Evolutionary conservation across 768 basidiomycete species (phyloP).

Genomic region (Russula emetica): DNA sequence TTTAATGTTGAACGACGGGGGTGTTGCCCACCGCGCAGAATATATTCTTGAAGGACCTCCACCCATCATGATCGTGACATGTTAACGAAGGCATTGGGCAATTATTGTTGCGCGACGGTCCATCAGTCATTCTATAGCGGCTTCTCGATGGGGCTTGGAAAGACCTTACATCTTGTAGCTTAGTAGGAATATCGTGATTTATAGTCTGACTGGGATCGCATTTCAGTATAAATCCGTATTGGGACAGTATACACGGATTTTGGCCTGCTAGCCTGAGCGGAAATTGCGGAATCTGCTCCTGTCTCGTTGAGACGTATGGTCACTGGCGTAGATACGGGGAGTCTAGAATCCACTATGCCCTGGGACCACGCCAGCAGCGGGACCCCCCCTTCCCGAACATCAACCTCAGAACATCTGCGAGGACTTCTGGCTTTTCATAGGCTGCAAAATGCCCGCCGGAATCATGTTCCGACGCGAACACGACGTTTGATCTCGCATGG

Average conservation of each 20-base stretch:
- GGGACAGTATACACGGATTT: neutral
- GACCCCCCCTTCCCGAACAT: constrained; percentile 58
- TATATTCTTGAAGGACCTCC: too few species aligned
- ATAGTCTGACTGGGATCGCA: too few species aligned
- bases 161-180: too few species aligned
- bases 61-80: too few species aligned
- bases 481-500: constrained; percentile 36
- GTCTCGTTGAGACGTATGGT: neutral
- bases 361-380: constrained; percentile 45
- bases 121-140: too few species aligned
- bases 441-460: constrained; percentile 59
- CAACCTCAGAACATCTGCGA: constrained; percentile 48
- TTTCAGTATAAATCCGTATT: too few species aligned
- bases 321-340: neutral
- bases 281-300: neutral
- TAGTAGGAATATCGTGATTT: too few species aligned
- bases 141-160: too few species aligned
- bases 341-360: constrained; percentile 28
- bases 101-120: too few species aligned
- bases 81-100: too few species aligned
- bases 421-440: constrained; percentile 44
- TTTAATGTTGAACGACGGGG: too few species aligned
- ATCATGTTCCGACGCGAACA: constrained; percentile 47
- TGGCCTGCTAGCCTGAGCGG: neutral
- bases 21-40: too few species aligned